phyloP scores from a whole-genome alignment of 176 grass and related monocot genomes.

The Eragrostis nindensis region DNA sequence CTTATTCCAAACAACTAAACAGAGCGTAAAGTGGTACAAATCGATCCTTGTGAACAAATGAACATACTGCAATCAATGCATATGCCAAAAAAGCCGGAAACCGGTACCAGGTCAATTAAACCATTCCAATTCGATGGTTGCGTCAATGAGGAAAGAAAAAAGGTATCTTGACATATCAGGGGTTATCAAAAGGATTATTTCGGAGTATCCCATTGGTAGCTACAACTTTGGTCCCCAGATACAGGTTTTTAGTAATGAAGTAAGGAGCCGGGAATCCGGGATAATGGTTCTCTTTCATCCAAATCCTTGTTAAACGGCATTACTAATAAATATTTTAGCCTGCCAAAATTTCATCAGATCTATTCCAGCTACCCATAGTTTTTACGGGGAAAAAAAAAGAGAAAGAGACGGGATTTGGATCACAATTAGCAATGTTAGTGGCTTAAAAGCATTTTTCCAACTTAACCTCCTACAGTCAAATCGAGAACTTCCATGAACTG shows the following conservation, averaged over 20 bases:
- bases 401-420: too few species aligned
- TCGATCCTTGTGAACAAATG: constrained; percentile 9
- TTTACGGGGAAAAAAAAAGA: neutral
- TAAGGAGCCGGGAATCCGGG: too few species aligned
- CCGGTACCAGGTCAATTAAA: neutral
- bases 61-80: neutral
- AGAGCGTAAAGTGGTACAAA: neutral
- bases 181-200: constrained; percentile 7
- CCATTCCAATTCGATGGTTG: neutral
- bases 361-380: neutral
- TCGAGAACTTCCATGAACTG: neutral
- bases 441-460: neutral
- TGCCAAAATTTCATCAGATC: constrained; percentile 16
- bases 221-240: constrained; percentile 28
- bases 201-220: neutral
- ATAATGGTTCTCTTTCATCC: neutral
- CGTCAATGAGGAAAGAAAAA: constrained; percentile 5
- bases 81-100: neutral
- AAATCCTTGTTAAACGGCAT: neutral
- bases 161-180: neutral
- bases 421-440: too few species aligned
- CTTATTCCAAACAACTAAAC: neutral
- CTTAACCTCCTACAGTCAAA: neutral
- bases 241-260: neutral
- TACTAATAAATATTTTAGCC: neutral